Conservation (phyloP, 2,329 filamentous ascomycete genomes). For the Aureobasidium sp. region DNA sequence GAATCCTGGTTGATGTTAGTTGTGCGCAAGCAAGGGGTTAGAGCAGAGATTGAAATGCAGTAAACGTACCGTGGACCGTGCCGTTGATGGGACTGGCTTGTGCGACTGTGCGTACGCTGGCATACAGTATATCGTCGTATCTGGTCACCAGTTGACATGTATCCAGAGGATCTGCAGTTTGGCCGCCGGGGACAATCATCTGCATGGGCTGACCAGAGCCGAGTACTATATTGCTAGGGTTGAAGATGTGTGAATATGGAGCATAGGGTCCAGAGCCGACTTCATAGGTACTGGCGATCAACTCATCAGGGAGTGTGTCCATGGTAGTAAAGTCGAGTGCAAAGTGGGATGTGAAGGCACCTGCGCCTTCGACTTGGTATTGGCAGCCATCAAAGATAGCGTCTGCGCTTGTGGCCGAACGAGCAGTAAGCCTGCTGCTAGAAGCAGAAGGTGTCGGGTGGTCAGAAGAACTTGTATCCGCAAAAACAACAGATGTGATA, state of each 20-base stretch:
- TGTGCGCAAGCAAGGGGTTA: too few species aligned
- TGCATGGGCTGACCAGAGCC: slow-evolving; percentile 11
- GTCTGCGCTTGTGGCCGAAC: neutral
- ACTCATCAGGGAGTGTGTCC: slow-evolving; percentile 4
- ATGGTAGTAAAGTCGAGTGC: slow-evolving; percentile 16
- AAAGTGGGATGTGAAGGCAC: slow-evolving; percentile 16
- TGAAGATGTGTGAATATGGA: slow-evolving; percentile 16
- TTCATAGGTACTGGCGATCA: slow-evolving; percentile 14
- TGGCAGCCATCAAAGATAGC: slow-evolving; percentile 1
- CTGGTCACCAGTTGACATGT: slow-evolving; percentile 56
- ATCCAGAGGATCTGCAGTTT: slow-evolving; percentile 6
- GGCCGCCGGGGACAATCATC: slow-evolving; percentile 12
- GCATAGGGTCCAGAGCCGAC: slow-evolving; percentile 13
- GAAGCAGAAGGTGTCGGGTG: neutral
- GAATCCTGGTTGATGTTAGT: slow-evolving; percentile 37
- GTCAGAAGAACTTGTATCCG: neutral
- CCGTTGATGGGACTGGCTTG: slow-evolving; percentile 55
- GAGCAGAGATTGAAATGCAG: too few species aligned
- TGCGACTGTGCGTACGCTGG: slow-evolving; percentile 63
- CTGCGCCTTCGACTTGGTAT: slow-evolving; percentile 11
- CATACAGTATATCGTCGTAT: slow-evolving; percentile 58
- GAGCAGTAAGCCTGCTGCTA: neutral
- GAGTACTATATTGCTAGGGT: slow-evolving; percentile 16
- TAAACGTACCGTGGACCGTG: slow-evolving; percentile 56
- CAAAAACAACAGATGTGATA: neutral